Evolutionary conservation across 2,329 filamentous ascomycete genomes (phyloP).

Genomic region (Corniculantispora saksenae): DNA sequence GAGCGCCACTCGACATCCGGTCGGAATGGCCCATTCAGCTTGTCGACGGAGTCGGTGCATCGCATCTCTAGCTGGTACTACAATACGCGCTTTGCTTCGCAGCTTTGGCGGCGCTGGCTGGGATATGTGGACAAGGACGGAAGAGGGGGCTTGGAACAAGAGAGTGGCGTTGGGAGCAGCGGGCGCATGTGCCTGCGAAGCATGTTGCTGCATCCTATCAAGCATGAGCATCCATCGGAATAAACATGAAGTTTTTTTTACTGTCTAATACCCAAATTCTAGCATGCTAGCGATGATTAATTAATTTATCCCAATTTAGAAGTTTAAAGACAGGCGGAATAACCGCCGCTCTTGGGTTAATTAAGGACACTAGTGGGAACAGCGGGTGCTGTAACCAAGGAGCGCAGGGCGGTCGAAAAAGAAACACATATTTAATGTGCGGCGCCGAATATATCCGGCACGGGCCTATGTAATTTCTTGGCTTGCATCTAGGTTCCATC

Average conservation of each 20-base stretch:
- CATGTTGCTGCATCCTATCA: conserved; percentile 81
- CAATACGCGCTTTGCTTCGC: conserved; percentile 72
- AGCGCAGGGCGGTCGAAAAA: too few relatives aligned
- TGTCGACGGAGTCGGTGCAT: conserved; percentile 78
- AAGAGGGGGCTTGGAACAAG: conserved; percentile 55
- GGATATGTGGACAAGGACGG: conserved; percentile 56
- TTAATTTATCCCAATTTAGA: neutral
- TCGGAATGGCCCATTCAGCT: conserved; percentile 65
- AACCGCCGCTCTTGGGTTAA: too few relatives aligned
- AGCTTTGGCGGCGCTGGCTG: conserved; percentile 78
- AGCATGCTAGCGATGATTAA: neutral
- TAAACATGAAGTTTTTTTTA: neutral
- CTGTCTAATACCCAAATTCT: neutral
- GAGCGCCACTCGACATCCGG: conserved; percentile 66
- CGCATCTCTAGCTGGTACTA: conserved; percentile 84
- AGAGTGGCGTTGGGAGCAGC: conserved; percentile 49
- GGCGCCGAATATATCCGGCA: too few relatives aligned
- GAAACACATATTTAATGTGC: too few relatives aligned
- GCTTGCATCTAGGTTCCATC: too few relatives aligned
- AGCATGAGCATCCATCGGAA: conserved; percentile 58
- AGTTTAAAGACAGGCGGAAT: too few relatives aligned
- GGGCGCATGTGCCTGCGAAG: conserved; percentile 78
- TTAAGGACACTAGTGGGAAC: too few relatives aligned
- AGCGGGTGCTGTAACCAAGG: too few relatives aligned
- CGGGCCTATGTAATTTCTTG: too few relatives aligned